Base-by-base conservation (phyloP, 2,329 filamentous ascomycete genomes). In the Tolypocladium album region DNA sequence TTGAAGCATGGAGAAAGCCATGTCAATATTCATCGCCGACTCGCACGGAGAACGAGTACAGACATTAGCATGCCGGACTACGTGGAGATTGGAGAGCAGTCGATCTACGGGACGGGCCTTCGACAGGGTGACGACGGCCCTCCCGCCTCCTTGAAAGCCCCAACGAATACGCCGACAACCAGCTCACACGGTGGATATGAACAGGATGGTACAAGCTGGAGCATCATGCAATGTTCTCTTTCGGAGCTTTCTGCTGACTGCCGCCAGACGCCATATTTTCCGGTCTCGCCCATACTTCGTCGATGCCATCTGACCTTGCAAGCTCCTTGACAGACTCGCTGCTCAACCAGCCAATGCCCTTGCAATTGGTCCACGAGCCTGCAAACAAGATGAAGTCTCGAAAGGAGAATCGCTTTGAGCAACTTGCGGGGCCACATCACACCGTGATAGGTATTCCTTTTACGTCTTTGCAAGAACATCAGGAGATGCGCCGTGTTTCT, bases 301-400 rank as follows among this genome's bases (percentile, higher is more conserved):
- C 57, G 7, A 60, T 71, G 4, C 64, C 70, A 2, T 60, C 71
- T 2, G 75, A 77, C 40, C 67, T 80, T 5, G 73, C 76, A 6
- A 71, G 72, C 7, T 73, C 76, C n/a, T 68, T 82, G 58, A 78
- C 78, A 0, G 73, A 77, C 59, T 80, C 79, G 0, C 67, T 82
- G 45, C 70, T 82, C 36, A 80, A 79, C 56, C 79, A 82, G 58
- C 75, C 78, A 13, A 68, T 74, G 38, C 72, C 76, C 0, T 65
- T 76, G 3, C 70, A 74, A 4, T 61, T 70, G 5, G 71, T 70
- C 52, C 61, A 65, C 3, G 61, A 69, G 0, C 72, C 75, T 2
- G 68, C 73, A 7, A 63, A 68, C 11, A 75, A 79, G 59, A 61
- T 78, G 24, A 76, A 72, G 57, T 77, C 78, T 6, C 72, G 75